Conservation (phyloP, 495 filamentous ascomycete species). For the Amphirosellinia nigrospora region DNA sequence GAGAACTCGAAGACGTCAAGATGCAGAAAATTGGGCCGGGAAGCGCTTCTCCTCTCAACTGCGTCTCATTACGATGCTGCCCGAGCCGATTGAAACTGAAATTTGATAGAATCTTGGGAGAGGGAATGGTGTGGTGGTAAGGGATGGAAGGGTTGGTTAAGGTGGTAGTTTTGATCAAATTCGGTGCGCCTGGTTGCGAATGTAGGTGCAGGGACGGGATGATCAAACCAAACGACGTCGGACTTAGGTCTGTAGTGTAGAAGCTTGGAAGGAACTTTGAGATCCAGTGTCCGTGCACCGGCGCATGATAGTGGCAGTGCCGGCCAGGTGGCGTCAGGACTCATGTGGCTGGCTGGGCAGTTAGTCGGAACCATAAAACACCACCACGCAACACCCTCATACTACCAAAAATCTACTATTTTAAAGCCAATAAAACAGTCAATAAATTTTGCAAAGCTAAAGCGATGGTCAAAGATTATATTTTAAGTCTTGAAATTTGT, state of each 20-base stretch:
- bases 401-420: no score
- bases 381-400: no score
- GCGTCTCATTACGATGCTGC: constrained; percentile 31
- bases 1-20: constrained; percentile 26
- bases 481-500: no score
- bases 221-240: constrained; percentile 15
- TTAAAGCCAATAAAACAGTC: no score
- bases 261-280: neutral
- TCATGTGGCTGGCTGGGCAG: no score
- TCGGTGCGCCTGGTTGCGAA: neutral
- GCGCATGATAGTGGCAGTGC: neutral
- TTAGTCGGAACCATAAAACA: no score
- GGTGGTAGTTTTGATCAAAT: neutral
- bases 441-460: no score
- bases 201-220: constrained; percentile 7
- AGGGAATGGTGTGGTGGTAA: neutral
- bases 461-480: no score
- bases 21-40: constrained; percentile 53
- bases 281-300: neutral
- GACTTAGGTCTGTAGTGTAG: neutral
- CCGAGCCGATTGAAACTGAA: neutral
- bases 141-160: neutral
- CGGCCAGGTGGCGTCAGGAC: neutral
- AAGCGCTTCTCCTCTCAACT: constrained; percentile 43
- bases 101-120: neutral